Base-by-base conservation (phyloP, 2,329 filamentous ascomycete species). In the Xylariaceae sp. region DNA sequence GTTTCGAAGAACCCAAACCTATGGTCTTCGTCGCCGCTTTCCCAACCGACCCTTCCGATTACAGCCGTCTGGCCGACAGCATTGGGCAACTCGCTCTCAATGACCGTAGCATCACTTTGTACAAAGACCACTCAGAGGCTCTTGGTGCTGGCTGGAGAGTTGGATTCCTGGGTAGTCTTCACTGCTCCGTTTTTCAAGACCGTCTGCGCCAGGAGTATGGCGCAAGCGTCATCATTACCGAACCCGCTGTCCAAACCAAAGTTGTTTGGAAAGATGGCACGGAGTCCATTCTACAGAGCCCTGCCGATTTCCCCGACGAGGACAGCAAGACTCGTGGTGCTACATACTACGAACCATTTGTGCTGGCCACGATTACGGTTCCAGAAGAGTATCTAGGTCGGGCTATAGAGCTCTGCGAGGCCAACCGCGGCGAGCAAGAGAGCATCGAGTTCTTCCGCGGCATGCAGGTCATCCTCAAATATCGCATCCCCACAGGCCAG, bases 11-110 rank as follows among this genome's bases (percentile, higher is more conserved):
- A 65, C 92, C 93, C 1, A 95, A 98, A 66, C 86, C 91, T 5
- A 98, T 98, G 93, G 93, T 98, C 4, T 98, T 98, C 57, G 93
- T 98, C 4, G 91, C 92, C 1, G 93, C 93, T 0, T 98, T 95
- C 58, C 93, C 93, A 0, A 90, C 91, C 0, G 91, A 98, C 60
- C 90, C 95, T 56, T 75, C 83, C 57, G 88, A 95, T 64, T 92
- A 95, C 62, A 79, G 80, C 35, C 86, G 90, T 60, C 73, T 98
- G 4, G 88, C 94, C 53, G 92, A 97, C 65, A 95, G 90, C 65
- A 96, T 98, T 62, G 85, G 86, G 49, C 92, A 97, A 64, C 82
- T 98, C 12, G 83, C 92, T 2, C 80, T 98, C 42, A 98, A 98
- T 64, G 93, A 98, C 65, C 83, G 93, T 48, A 95, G 90, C 63